These are phyloP conservation scores for Stevia rebaudiana DNA, from an alignment of 140 eudicot species.

Conservation along the genomic window DNA sequence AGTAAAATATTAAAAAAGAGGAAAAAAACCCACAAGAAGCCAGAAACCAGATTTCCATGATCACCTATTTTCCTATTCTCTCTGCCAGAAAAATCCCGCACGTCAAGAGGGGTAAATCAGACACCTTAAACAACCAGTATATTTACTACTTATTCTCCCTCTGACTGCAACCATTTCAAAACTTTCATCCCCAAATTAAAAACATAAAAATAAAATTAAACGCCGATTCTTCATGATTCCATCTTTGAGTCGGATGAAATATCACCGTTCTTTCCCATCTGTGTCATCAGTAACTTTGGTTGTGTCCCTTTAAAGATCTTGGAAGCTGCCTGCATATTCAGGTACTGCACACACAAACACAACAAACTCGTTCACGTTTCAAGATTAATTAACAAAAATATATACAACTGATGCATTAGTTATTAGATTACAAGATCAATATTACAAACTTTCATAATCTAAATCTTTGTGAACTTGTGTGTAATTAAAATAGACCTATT, in stretches of 20 bases:
- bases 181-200: conserved; percentile 20
- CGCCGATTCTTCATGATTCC: conserved; percentile 57
- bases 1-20: neutral
- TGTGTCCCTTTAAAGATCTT: conserved; percentile 33
- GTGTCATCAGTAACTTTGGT: conserved; percentile 30
- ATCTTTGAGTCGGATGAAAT: conserved; percentile 48
- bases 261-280: conserved; percentile 36
- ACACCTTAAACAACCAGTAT: conserved; percentile 19
- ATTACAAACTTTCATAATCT: neutral
- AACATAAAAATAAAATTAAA: neutral
- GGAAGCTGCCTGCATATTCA: conserved; percentile 40
- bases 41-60: conserved; percentile 30
- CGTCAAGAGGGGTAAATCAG: conserved; percentile 15
- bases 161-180: conserved; percentile 24
- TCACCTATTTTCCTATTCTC: conserved; percentile 24
- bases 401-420: no score
- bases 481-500: no score
- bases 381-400: no score
- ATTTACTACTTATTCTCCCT: conserved; percentile 31
- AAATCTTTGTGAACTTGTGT: neutral
- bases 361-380: conserved; percentile 3
- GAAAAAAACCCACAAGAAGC: conserved; percentile 28
- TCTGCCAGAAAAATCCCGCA: conserved; percentile 21
- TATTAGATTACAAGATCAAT: neutral
- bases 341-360: conserved; percentile 37